phyloP scores from a whole-genome alignment of 2,329 filamentous ascomycete genomes.

The Arachnopeziza araneosa region DNA sequence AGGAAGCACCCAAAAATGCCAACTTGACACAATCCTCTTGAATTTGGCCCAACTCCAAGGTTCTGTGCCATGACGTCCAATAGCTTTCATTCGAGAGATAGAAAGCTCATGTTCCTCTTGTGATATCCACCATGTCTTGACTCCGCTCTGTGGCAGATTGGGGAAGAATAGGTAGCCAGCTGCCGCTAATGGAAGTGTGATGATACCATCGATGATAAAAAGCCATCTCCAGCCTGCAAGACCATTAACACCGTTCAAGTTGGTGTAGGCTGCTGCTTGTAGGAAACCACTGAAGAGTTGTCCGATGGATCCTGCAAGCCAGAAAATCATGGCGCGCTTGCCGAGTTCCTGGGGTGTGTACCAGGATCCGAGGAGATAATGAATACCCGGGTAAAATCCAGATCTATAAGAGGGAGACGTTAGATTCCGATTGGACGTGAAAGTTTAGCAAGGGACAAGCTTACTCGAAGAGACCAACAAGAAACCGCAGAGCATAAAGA shows the following conservation, averaged over 20 bases:
- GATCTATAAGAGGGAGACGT: conserved; percentile 7
- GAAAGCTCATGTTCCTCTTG: conserved; percentile 39
- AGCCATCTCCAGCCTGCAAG: conserved; percentile 47
- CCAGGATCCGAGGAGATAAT: conserved; percentile 57
- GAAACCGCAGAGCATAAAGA: conserved; percentile 33
- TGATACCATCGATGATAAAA: conserved; percentile 48
- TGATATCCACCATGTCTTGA: conserved; percentile 34
- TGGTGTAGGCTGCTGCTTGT: conserved; percentile 38
- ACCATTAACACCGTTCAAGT: conserved; percentile 38
- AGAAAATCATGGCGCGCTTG: conserved; percentile 57
- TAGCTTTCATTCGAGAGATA: conserved; percentile 39
- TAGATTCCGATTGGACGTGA: neutral
- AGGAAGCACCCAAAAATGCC: conserved; percentile 63
- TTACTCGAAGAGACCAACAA: conserved; percentile 29
- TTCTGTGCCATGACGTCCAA: conserved; percentile 27
- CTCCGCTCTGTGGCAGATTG: conserved; percentile 38
- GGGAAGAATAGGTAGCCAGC: conserved; percentile 46
- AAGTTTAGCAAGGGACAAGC: conserved; percentile 17
- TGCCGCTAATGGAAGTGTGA: conserved; percentile 50
- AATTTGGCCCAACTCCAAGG: conserved; percentile 43
- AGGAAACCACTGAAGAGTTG: conserved; percentile 60
- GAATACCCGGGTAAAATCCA: conserved; percentile 50
- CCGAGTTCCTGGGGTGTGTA: conserved; percentile 56
- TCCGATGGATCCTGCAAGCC: conserved; percentile 51
- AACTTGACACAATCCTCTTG: conserved; percentile 52